Conservation (phyloP, 192 early-diverging fungal genomes). For the Coemansia erecta region DNA sequence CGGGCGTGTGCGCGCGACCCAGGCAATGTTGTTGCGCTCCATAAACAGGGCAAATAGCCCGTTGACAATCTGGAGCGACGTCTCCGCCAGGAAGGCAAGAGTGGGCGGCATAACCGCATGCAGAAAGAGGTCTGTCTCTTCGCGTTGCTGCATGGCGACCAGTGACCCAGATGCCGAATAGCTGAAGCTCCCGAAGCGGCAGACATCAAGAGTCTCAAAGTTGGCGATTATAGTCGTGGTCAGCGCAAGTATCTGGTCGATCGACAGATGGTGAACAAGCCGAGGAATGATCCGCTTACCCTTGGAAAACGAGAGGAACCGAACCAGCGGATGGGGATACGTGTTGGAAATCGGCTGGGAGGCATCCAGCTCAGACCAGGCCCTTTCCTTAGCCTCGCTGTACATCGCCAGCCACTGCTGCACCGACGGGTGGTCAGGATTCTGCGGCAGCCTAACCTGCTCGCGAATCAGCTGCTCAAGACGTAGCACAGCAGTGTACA, state of each 20-base stretch:
- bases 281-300: constrained; percentile 88
- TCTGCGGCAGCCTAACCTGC: constrained; percentile 49
- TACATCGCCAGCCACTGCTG: constrained; percentile 32
- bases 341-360: constrained; percentile 49
- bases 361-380: constrained; percentile 45
- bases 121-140: constrained; percentile 86
- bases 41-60: constrained; percentile 78
- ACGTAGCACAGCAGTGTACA: constrained; percentile 74
- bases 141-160: constrained; percentile 37
- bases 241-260: constrained; percentile 75
- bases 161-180: constrained; percentile 21
- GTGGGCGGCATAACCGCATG: constrained; percentile 83
- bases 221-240: constrained; percentile 75
- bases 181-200: constrained; percentile 47
- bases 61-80: constrained; percentile 79
- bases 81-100: constrained; percentile 76
- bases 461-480: constrained; percentile 83
- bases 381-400: constrained; percentile 27
- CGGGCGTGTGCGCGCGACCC: constrained; percentile 78
- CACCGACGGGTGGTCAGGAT: constrained; percentile 28
- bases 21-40: constrained; percentile 84
- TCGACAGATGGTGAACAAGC: constrained; percentile 69
- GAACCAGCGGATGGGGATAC: constrained; percentile 84
- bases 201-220: constrained; percentile 72
- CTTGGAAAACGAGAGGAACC: constrained; percentile 80